Evolutionary conservation across 176 grass and related monocot genomes (phyloP).

Genomic region (Neostapfia colusana): DNA sequence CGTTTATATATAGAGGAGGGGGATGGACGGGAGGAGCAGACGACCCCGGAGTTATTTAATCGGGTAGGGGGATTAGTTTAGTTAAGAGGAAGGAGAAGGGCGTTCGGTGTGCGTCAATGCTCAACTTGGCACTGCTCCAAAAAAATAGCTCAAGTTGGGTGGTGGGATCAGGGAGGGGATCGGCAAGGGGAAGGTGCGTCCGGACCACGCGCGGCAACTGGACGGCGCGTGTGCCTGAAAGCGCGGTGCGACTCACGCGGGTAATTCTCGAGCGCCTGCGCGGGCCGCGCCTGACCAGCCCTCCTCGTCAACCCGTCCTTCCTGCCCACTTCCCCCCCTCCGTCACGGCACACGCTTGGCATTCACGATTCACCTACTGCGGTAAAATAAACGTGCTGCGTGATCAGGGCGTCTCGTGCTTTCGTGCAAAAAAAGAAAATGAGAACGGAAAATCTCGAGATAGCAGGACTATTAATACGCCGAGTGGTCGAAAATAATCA

Average conservation of each 20-base stretch:
- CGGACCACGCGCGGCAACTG: slow-evolving; percentile 32
- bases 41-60: slow-evolving; percentile 8
- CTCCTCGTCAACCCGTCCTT: no score
- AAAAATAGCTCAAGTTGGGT: slow-evolving; percentile 14
- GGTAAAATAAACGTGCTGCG: no score
- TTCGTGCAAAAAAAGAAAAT: no score
- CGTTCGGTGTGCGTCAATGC: slow-evolving; percentile 53
- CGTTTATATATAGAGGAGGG: slow-evolving; percentile 41
- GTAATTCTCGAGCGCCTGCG: neutral
- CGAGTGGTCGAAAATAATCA: no score
- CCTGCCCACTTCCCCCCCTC: no score
- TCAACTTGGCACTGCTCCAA: slow-evolving; percentile 15
- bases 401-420: no score
- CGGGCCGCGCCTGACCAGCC: neutral
- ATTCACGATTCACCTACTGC: no score
- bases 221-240: neutral
- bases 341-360: no score
- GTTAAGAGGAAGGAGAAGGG: neutral
- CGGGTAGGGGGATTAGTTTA: slow-evolving; percentile 39
- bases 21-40: neutral
- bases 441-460: no score
- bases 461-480: no score
- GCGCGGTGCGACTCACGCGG: slow-evolving; percentile 12
- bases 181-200: slow-evolving; percentile 17
- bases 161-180: no score